These are phyloP conservation scores for Aspergillus aculeatinus DNA, from an alignment of 2,329 filamentous ascomycete genomes.

Conservation along the genomic window DNA sequence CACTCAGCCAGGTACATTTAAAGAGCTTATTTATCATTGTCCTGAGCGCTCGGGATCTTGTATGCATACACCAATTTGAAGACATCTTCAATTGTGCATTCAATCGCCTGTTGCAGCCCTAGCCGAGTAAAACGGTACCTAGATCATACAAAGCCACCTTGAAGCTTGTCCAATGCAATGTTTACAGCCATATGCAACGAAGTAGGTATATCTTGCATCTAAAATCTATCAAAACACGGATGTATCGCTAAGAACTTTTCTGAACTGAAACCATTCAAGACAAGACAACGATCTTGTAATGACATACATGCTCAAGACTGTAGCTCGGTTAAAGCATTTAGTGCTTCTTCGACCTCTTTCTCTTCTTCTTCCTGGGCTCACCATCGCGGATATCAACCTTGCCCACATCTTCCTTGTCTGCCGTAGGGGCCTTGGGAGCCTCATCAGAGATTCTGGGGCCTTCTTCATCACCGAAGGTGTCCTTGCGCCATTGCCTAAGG, in stretches of 20 bases:
- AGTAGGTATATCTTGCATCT: constrained; percentile 28
- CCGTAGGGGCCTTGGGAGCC: constrained; percentile 20
- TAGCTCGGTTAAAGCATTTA: constrained; percentile 16
- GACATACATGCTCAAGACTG: neutral
- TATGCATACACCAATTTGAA: too few species aligned
- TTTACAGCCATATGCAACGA: neutral
- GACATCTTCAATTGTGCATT: too few species aligned
- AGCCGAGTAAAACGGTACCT: too few species aligned
- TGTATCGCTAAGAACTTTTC: constrained; percentile 4
- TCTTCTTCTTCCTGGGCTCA: constrained; percentile 42
- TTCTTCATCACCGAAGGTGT: constrained; percentile 63
- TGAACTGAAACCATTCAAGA: neutral
- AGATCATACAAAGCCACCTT: too few species aligned
- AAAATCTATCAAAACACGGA: constrained; percentile 4
- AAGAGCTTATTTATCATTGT: too few species aligned
- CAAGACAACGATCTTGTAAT: neutral
- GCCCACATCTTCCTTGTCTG: constrained; percentile 21
- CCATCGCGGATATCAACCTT: constrained; percentile 46
- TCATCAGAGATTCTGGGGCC: constrained; percentile 43
- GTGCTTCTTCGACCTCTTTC: constrained; percentile 48
- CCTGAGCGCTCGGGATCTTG: too few species aligned
- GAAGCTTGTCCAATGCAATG: neutral
- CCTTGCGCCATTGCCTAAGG: constrained; percentile 78
- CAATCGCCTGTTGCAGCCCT: too few species aligned
- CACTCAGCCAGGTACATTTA: too few species aligned